Evolutionary conservation across 139 green algal genomes (phyloP).

Genomic region (Tetratostichococcus sp.): DNA sequence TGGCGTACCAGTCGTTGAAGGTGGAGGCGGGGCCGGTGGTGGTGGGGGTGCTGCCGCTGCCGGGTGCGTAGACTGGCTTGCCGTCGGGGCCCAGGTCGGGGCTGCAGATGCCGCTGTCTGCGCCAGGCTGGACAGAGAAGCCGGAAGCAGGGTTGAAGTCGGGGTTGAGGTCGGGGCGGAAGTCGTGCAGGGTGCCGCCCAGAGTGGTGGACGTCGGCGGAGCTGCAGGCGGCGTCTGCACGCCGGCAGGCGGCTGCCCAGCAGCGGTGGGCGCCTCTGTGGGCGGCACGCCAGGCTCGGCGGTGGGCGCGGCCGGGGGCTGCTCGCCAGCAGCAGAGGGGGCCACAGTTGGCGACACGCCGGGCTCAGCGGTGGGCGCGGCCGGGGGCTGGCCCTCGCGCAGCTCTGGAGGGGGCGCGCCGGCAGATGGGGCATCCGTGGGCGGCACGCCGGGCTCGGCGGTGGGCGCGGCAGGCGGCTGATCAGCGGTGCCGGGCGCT

Average conservation of each 20-base stretch:
- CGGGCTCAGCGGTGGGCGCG: background rate
- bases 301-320: no score
- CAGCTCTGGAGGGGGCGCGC: no score
- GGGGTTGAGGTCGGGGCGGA: background rate
- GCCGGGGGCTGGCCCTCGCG: no score
- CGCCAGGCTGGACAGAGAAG: no score
- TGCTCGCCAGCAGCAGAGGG: no score
- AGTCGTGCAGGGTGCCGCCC: background rate
- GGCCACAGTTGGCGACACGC: background rate
- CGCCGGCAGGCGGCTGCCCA: no score
- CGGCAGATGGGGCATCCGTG: background rate
- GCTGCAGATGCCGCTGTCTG: background rate
- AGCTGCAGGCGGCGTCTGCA: background rate
- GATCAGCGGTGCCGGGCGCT: no score
- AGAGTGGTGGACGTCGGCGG: background rate
- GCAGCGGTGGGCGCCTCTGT: background rate
- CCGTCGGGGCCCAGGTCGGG: background rate
- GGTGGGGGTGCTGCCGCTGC: background rate
- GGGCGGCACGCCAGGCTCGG: background rate
- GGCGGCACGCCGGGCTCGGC: background rate
- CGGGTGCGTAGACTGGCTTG: background rate
- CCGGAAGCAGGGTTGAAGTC: background rate
- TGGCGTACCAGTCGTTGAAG: constrained; percentile 1
- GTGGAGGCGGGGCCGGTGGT: background rate
- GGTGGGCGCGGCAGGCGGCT: no score